Conservation (phyloP, 2,329 filamentous ascomycete genomes). For the Fusarium tricinctum region DNA sequence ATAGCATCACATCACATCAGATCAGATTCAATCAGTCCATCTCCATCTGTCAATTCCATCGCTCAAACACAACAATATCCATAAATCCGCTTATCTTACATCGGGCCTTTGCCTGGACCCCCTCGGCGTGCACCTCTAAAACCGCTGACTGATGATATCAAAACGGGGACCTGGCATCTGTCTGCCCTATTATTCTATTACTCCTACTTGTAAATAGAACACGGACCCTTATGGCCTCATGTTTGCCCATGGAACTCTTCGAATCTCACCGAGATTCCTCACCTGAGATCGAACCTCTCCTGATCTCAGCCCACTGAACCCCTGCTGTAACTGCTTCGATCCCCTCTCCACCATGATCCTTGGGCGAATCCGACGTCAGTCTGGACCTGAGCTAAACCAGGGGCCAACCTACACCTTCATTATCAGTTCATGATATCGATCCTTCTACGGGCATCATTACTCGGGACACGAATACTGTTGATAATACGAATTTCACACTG, state of each 20-base stretch:
- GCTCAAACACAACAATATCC: conserved; percentile 11
- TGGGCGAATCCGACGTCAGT: conserved; percentile 34
- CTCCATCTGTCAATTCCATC: conserved; percentile 40
- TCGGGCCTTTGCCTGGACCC: conserved; percentile 25
- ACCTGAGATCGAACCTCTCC: conserved; percentile 43
- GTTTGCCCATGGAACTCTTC: conserved; percentile 20
- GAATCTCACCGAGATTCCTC: conserved; percentile 48
- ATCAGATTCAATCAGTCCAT: conserved; percentile 33
- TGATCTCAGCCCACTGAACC: conserved; percentile 42
- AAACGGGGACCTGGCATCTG: conserved; percentile 16
- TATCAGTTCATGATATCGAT: conserved; percentile 40
- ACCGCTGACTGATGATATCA: background rate
- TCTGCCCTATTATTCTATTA: background rate
- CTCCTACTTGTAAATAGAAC: conserved; percentile 11
- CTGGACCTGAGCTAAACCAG: conserved; percentile 17
- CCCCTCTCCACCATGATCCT: conserved; percentile 37
- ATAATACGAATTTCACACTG: background rate
- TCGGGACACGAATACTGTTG: conserved; percentile 8
- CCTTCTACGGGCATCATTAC: conserved; percentile 10
- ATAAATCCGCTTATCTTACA: conserved; percentile 41
- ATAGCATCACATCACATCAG: conserved; percentile 21
- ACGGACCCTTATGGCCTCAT: conserved; percentile 42
- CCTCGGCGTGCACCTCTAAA: conserved; percentile 22
- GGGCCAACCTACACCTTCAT: conserved; percentile 7
- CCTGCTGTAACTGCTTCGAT: conserved; percentile 31